Evolutionary conservation across 2,329 filamentous ascomycete genomes (phyloP), one percentile per base, ranked within the genome.

Genomic region (Colletotrichum magnum): DNA sequence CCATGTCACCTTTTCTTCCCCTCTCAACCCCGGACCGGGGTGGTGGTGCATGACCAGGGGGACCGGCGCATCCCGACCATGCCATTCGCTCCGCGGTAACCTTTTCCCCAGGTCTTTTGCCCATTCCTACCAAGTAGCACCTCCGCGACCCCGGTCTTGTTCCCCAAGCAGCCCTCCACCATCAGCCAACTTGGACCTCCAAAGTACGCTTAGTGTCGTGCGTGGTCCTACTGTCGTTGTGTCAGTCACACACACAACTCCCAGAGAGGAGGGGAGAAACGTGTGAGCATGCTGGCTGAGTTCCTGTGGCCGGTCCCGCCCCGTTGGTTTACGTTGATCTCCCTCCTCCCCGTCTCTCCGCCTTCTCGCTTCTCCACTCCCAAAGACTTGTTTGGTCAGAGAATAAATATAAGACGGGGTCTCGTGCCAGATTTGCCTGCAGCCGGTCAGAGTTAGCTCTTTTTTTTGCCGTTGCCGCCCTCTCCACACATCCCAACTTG

Each of bases 91-190:
- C 39, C 36, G 28, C 57, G 43, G 45, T 51, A 53, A 62, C 57
- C 15, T 36, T 54, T 70, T 68, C 68, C 68, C 68, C 64, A 70
- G 68, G 68, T 68, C 58, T 70, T 70, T 57, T 58, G 65, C 61
- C 54, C 57, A 61, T 54, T 61, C 58, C 58, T 45, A 50, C 32
- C 32, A 36, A 9, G 32, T 36, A 36, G 32, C 9, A 36, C 64
- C 12, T 56, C 47, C 45, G 58, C 57, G 58, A 70, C 58, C 68
- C 68, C 18, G n/a, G n/a, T 43, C 32, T 43, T 64, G 57, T 36
- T 39, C 26, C 26, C 36, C 45, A 36, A 36, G 32, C 5, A 36
- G 45, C 64, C 57, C 48, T 64, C 56, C 67, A 66, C 56, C 62
- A 61, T 57, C 67, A 66, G n/a, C 58, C 43, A 48, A 61, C 39